These are phyloP conservation scores for Aspergillus sp. DNA, from an alignment of 2,329 filamentous ascomycete genomes.

Conservation along the genomic window DNA sequence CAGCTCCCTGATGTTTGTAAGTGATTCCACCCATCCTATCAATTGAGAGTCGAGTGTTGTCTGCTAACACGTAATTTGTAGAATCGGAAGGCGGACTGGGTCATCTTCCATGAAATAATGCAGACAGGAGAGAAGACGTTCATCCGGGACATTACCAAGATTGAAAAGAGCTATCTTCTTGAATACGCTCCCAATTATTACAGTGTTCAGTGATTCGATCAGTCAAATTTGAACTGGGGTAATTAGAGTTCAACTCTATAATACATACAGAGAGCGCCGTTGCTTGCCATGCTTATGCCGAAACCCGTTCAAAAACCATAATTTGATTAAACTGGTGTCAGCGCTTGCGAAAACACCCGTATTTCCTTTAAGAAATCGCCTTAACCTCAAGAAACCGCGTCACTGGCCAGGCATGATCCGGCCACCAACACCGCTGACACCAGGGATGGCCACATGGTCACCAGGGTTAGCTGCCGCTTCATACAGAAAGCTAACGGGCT, in stretches of 20 bases:
- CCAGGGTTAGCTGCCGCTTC: slow-evolving; percentile 89
- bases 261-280: neutral
- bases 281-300: neutral
- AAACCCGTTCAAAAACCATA: neutral
- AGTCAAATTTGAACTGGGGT: slow-evolving; percentile 11
- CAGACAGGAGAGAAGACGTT: slow-evolving; percentile 86
- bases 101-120: slow-evolving; percentile 90
- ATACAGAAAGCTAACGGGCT: slow-evolving; percentile 84
- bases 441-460: slow-evolving; percentile 65
- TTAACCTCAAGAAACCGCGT: neutral
- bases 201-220: slow-evolving; percentile 48
- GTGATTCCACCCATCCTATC: slow-evolving; percentile 25
- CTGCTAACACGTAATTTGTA: slow-evolving; percentile 25
- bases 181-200: slow-evolving; percentile 89
- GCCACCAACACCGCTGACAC: slow-evolving; percentile 40
- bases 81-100: slow-evolving; percentile 94
- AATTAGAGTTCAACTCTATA: slow-evolving; percentile 10
- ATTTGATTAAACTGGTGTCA: neutral
- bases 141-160: slow-evolving; percentile 88
- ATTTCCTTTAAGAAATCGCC: neutral
- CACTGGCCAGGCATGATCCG: slow-evolving; percentile 45
- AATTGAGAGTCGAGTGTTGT: neutral
- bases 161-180: slow-evolving; percentile 87
- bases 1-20: slow-evolving; percentile 82
- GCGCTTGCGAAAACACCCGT: neutral